Percentiles rank a stretch among this genome's conserved stretches.
Conservation (phyloP, 2,329 filamentous ascomycete species). For the Pseudohalonectria lignicola region DNA sequence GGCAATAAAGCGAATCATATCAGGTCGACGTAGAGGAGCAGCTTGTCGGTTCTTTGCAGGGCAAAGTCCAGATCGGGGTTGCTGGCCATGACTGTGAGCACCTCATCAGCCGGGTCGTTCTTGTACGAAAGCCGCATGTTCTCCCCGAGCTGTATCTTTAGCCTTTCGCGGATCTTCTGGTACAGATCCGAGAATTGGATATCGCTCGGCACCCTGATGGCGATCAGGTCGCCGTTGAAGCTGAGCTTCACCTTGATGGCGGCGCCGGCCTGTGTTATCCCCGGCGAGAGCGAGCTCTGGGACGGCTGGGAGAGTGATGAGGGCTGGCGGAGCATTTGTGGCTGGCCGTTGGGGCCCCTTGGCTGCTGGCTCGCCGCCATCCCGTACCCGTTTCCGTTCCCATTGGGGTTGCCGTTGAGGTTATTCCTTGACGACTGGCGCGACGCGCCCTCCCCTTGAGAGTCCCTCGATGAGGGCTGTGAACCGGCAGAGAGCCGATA, state of each 20-base stretch:
- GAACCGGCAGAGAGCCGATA: conserved; percentile 65
- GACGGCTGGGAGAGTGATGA: conserved; percentile 40
- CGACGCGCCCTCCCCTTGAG: conserved; percentile 47
- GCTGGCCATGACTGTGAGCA: conserved; percentile 62
- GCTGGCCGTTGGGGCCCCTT: conserved; percentile 24
- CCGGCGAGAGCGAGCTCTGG: conserved; percentile 43
- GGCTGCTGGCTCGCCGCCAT: conserved; percentile 21
- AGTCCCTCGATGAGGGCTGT: conserved; percentile 54
- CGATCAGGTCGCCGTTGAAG: conserved; percentile 84
- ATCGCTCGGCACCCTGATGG: conserved; percentile 76
- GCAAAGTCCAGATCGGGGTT: conserved; percentile 75
- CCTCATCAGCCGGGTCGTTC: conserved; percentile 69
- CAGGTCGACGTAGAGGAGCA: conserved; percentile 62
- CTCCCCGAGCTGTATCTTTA: conserved; percentile 61
- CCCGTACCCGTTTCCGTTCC: conserved; percentile 35
- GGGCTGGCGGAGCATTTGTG: conserved; percentile 29
- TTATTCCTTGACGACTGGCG: conserved; percentile 56
- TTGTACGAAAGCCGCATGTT: conserved; percentile 74
- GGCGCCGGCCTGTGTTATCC: conserved; percentile 30
- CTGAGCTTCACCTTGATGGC: conserved; percentile 91
- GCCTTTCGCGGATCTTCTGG: conserved; percentile 73
- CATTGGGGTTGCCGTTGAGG: conserved; percentile 45
- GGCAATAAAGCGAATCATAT: too few relatives aligned
- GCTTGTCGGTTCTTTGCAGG: conserved; percentile 74
- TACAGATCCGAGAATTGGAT: conserved; percentile 69